These are phyloP conservation scores for Ogataea paradorogensis DNA, from an alignment of 805 yeast species.

Conservation along the genomic window DNA sequence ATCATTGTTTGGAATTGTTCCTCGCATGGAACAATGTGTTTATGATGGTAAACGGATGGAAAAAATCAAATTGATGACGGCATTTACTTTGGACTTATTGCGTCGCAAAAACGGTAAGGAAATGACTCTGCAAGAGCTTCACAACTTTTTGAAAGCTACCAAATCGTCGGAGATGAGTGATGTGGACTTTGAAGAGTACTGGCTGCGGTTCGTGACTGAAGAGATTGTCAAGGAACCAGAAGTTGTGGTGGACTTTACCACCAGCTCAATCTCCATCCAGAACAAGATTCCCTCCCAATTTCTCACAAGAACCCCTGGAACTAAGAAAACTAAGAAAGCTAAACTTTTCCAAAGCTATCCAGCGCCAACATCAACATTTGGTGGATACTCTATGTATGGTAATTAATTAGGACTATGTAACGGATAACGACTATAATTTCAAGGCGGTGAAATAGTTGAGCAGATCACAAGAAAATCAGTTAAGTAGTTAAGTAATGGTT, in stretches of 20 bases:
- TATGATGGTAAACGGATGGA: constrained; percentile 73
- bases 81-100: constrained; percentile 62
- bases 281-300: constrained; percentile 21
- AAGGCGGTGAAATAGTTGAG: constrained; percentile 2
- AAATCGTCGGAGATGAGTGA: constrained; percentile 42
- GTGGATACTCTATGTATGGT: constrained; percentile 13
- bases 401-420: constrained; percentile 10
- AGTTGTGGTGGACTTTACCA: constrained; percentile 60
- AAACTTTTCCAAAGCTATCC: constrained; percentile 54
- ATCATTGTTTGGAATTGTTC: constrained; percentile 53
- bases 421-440: constrained; percentile 4
- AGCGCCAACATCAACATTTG: constrained; percentile 17
- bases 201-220: constrained; percentile 56
- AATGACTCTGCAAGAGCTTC: constrained; percentile 65
- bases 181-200: constrained; percentile 71
- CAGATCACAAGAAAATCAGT: neutral
- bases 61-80: constrained; percentile 60
- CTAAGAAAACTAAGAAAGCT: constrained; percentile 31
- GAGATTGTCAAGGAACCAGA: constrained; percentile 51
- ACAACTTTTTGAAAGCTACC: constrained; percentile 59
- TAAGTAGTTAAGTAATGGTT: constrained; percentile 2
- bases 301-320: constrained; percentile 25
- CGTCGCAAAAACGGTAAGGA: constrained; percentile 65
- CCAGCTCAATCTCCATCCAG: constrained; percentile 24
- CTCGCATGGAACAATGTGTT: constrained; percentile 63